phyloP scores from a whole-genome alignment of 805 yeast species.

The Pichia membranifaciens region DNA sequence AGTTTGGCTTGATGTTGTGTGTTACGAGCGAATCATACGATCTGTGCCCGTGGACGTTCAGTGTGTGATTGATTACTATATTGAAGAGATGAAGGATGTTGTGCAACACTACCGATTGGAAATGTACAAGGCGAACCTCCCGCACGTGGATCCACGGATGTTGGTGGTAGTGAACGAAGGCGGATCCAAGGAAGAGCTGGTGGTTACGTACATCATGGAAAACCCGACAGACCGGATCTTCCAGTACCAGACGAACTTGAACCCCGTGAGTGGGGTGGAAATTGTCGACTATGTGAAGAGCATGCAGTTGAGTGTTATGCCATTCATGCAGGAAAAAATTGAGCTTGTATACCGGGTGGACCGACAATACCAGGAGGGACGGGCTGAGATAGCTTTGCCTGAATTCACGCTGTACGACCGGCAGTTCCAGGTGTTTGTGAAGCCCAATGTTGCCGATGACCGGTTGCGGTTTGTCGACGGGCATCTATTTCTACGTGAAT shows the following conservation, averaged over 20 bases:
- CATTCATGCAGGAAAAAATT: conserved; percentile 48
- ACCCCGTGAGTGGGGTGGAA: conserved; percentile 20
- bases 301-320: conserved; percentile 47
- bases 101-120: conserved; percentile 30
- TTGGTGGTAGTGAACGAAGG: conserved; percentile 33
- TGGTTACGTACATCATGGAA: conserved; percentile 51
- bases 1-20: conserved; percentile 3
- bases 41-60: conserved; percentile 21
- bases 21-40: conserved; percentile 7
- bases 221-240: conserved; percentile 71
- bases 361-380: conserved; percentile 11
- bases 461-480: conserved; percentile 24
- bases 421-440: conserved; percentile 58
- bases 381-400: conserved; percentile 40
- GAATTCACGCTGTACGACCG: conserved; percentile 61
- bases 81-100: conserved; percentile 6
- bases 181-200: conserved; percentile 18
- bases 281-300: conserved; percentile 27
- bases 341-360: conserved; percentile 34
- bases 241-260: conserved; percentile 39
- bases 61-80: conserved; percentile 17
- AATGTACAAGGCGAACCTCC: conserved; percentile 49
- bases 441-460: conserved; percentile 39
- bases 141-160: conserved; percentile 66
- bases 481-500: conserved; percentile 18